phyloP scores from a whole-genome alignment of 352 stramenopile genomes.

The Ophiocytium majus region DNA sequence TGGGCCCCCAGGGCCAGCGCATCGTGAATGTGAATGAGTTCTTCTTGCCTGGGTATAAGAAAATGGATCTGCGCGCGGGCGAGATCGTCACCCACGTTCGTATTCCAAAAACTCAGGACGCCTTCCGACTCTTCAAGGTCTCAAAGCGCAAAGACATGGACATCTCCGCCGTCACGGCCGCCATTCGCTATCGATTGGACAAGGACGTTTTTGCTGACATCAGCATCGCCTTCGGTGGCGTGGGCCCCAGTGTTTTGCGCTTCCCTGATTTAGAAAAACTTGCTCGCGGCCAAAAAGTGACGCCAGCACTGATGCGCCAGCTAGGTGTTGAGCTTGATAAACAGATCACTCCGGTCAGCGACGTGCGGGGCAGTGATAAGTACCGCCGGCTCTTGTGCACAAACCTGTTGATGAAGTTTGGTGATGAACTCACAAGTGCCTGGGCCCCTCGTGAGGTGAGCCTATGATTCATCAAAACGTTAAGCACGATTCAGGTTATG shows the following conservation, averaged over 20 bases:
- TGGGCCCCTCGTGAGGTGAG: slow-evolving; percentile 9
- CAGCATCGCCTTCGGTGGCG: not conserved
- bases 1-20: not conserved
- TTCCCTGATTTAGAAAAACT: not conserved
- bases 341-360: slow-evolving; percentile 1
- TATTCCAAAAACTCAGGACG: not conserved
- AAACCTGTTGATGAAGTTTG: not conserved
- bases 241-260: not conserved
- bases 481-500: not conserved
- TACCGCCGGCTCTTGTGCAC: slow-evolving; percentile 1
- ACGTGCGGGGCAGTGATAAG: not conserved
- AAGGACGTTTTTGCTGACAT: not conserved
- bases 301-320: not conserved
- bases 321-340: not conserved
- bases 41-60: not conserved
- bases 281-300: not conserved
- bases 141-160: not conserved
- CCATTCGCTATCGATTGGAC: slow-evolving; percentile 11
- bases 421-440: not conserved
- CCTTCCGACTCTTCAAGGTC: not conserved
- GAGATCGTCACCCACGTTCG: slow-evolving; percentile 9
- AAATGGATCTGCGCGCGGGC: not conserved
- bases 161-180: not conserved
- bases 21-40: slow-evolving; percentile 17
- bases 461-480: slow-evolving; percentile 6